A percentile compares a stretch with the other conserved stretches of the same genome.
These are phyloP conservation scores for Jacaranda mimosifolia DNA, from an alignment of 257 asterid genomes.

Conservation along the genomic window DNA sequence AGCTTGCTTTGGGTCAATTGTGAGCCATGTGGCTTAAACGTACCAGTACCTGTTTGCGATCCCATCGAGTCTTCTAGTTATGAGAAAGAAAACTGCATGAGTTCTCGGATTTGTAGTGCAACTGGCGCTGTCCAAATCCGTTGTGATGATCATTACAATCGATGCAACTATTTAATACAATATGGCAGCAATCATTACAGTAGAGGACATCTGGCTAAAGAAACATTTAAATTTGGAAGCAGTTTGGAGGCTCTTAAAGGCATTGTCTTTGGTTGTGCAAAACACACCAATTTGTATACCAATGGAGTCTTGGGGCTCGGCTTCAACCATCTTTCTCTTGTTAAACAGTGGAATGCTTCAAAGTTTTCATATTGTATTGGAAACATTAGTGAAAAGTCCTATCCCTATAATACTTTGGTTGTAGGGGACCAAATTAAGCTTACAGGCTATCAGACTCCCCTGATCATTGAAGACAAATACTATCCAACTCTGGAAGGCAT, in stretches of 20 bases:
- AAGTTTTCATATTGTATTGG: constrained; percentile 23
- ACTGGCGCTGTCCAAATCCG: not conserved
- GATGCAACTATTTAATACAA: not conserved
- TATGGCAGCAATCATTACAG: not conserved
- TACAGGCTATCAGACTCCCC: not conserved
- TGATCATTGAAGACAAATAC: constrained; percentile 13
- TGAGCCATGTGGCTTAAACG: not conserved
- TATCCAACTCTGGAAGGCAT: constrained; percentile 12
- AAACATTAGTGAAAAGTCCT: not conserved
- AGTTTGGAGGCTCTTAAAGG: not conserved
- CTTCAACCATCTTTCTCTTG: not conserved
- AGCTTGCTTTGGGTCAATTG: constrained; percentile 11
- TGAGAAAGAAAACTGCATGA: not conserved
- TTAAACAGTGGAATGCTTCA: not conserved
- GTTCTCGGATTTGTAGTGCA: not conserved
- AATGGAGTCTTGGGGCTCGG: constrained; percentile 17
- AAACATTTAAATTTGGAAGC: not conserved
- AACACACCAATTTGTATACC: not conserved
- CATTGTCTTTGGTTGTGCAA: constrained; percentile 2
- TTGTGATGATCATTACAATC: not conserved
- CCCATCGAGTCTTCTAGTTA: not conserved
- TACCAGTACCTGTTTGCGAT: not conserved
- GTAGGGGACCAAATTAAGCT: not conserved
- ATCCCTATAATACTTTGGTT: constrained; percentile 1
- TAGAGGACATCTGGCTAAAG: not conserved